Percentiles rank a stretch among this genome's conserved stretches.
phyloP scores from a whole-genome alignment of 805 yeast species.

The Tetrapisispora pingtungensis region DNA sequence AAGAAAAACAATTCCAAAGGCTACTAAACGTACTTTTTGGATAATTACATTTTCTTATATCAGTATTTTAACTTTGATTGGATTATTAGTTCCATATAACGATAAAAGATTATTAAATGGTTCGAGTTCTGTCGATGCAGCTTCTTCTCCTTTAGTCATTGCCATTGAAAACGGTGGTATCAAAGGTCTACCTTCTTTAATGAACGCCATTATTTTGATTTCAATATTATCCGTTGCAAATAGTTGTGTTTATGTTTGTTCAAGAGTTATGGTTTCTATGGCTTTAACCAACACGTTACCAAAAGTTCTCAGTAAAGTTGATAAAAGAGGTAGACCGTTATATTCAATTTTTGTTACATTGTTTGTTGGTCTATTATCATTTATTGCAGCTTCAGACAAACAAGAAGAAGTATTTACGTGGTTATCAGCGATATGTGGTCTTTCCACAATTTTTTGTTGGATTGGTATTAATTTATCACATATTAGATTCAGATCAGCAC shows the following conservation, averaged over 20 bases:
- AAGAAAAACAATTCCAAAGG: constrained; percentile 54
- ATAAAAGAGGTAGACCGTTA: constrained; percentile 69
- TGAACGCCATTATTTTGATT: constrained; percentile 61
- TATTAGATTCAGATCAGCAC: constrained; percentile 46
- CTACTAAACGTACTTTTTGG: constrained; percentile 79
- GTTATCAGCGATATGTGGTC: constrained; percentile 44
- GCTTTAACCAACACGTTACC: constrained; percentile 62
- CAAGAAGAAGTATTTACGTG: constrained; percentile 44
- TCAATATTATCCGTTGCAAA: constrained; percentile 67
- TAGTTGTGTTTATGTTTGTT: constrained; percentile 59
- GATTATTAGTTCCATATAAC: constrained; percentile 56
- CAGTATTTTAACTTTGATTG: constrained; percentile 43
- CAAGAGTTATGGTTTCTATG: constrained; percentile 58
- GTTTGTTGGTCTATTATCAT: constrained; percentile 47
- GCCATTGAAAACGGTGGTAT: constrained; percentile 61
- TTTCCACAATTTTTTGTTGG: constrained; percentile 47
- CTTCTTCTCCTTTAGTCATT: constrained; percentile 68
- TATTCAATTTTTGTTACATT: constrained; percentile 51
- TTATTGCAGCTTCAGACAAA: constrained; percentile 40
- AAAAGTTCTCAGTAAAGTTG: constrained; percentile 52
- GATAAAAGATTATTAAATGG: constrained; percentile 40
- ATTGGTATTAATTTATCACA: constrained; percentile 42
- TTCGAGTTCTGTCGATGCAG: constrained; percentile 42
- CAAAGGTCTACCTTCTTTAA: constrained; percentile 53
- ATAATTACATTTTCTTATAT: constrained; percentile 65